Base-by-base conservation (phyloP, 371 early-diverging fungal species). In the Sporodiniella umbellata region DNA sequence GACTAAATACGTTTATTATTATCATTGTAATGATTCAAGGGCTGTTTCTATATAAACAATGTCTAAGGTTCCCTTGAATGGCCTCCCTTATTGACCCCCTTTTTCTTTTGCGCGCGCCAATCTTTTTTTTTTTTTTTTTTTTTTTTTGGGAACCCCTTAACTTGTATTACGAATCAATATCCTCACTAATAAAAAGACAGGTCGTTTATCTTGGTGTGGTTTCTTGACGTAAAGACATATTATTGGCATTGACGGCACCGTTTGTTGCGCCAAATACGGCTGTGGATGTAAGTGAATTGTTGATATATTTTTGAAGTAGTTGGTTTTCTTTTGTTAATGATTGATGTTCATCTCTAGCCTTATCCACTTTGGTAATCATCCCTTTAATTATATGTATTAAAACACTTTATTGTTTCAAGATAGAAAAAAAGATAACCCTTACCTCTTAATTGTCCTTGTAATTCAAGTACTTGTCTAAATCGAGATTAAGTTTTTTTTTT, bases 231-330 rank as follows among this genome's bases (percentile, higher is more conserved):
- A 55, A 42, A 30, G 55, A 43, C 31, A 63, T 56, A 33, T 62
- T 58, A 30, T 62, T 58, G 12, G 65, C 43, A 47, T 64, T 54
- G 10, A 70, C 48, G 4, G 67, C 75, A 23, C 75, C 75, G 47
- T 69, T 66, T 4, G 78, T 77, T 0, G 78, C 78, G n/a, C 78
- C 78, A 71, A 78, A 78, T 15, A 78, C 78, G 4, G 78, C 78
- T 7, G 78, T 78, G 3, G 78, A 78, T 12, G 78, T 78, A 30
- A 78, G 62, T 4, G 78, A 78, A 33, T 78, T 78, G 28, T 74
- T 74, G 23, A 78, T 78, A 26, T 78, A 78, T 31, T 78, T 78
- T 48, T 78, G 78, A 23, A 78, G 43, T 58, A 78, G 59, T 31
- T 78, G 78, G 28, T 78, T 78, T 31, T 78, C 78, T 24, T 69